These are phyloP conservation scores for Neurospora sp. DNA, from an alignment of 495 filamentous ascomycete species.

Conservation along the genomic window DNA sequence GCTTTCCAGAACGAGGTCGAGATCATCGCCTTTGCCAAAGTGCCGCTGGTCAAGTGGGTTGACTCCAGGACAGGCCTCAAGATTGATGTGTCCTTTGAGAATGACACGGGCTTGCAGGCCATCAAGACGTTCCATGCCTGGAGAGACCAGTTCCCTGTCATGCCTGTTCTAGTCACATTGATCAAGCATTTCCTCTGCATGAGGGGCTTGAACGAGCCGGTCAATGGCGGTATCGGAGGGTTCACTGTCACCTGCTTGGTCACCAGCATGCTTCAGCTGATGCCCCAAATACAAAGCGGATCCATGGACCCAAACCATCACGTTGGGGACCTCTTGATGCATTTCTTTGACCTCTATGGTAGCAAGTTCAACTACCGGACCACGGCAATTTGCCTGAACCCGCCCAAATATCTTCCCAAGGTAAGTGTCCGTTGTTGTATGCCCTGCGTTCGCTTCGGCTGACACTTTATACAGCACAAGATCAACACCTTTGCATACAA, in stretches of 20 bases:
- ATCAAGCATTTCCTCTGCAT: conserved; percentile 90
- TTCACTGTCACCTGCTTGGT: conserved; percentile 91
- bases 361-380: conserved; percentile 57
- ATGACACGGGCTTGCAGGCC: conserved; percentile 65
- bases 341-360: conserved; percentile 85
- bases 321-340: conserved; percentile 67
- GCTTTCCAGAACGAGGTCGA: conserved; percentile 44
- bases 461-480: conserved; percentile 21
- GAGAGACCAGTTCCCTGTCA: conserved; percentile 66
- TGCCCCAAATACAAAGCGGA: conserved; percentile 53
- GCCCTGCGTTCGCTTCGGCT: conserved; percentile 1
- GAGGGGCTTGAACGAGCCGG: conserved; percentile 81
- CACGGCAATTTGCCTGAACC: conserved; percentile 63
- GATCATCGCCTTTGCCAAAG: conserved; percentile 63
- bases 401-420: conserved; percentile 64
- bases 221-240: conserved; percentile 83
- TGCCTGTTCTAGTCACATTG: conserved; percentile 72
- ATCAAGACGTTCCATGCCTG: conserved; percentile 69
- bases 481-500: conserved; percentile 30
- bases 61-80: conserved; percentile 62
- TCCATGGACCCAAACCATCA: conserved; percentile 49
- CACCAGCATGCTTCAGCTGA: conserved; percentile 70
- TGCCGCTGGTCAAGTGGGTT: conserved; percentile 86
- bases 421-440: conserved; percentile 31
- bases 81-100: conserved; percentile 92